These are phyloP conservation scores for Penicillium sp. DNA, from an alignment of 2,329 filamentous ascomycete genomes.

Conservation along the genomic window DNA sequence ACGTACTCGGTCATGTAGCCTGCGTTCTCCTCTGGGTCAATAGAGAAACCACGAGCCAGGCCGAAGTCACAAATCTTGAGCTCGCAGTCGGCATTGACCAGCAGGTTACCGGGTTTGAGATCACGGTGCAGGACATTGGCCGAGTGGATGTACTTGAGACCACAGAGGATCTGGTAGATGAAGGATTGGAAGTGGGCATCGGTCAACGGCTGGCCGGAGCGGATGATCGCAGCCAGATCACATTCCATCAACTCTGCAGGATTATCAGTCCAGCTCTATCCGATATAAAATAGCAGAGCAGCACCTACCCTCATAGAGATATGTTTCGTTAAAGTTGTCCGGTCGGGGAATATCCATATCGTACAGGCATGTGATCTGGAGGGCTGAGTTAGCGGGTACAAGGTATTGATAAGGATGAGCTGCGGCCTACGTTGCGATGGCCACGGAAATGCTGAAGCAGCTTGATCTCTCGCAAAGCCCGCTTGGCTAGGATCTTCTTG, in stretches of 20 bases:
- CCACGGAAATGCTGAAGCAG: slow-evolving; percentile 95
- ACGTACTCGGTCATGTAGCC: slow-evolving; percentile 99
- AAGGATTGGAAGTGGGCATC: slow-evolving; percentile 99
- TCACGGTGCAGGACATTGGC: slow-evolving; percentile 97
- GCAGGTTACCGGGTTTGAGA: slow-evolving; percentile 91
- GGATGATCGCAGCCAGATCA: slow-evolving; percentile 95
- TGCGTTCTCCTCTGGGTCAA: slow-evolving; percentile 96
- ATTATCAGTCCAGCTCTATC: slow-evolving; percentile 11
- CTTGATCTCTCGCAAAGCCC: slow-evolving; percentile 96
- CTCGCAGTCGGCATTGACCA: slow-evolving; percentile 98
- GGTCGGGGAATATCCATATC: slow-evolving; percentile 99
- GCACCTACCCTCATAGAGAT: slow-evolving; percentile 87
- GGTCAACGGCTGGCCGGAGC: slow-evolving; percentile 93
- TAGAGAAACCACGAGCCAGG: slow-evolving; percentile 90
- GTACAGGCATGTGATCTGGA: slow-evolving; percentile 94
- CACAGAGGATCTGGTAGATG: slow-evolving; percentile 99
- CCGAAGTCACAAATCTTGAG: slow-evolving; percentile 99
- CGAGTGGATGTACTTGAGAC: slow-evolving; percentile 98
- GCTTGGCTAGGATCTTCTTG: slow-evolving; percentile 99
- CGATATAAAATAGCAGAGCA: neutral
- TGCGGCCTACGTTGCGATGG: slow-evolving; percentile 70
- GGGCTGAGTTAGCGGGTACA: slow-evolving; percentile 38
- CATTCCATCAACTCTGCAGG: slow-evolving; percentile 93
- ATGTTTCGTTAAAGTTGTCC: slow-evolving; percentile 98
- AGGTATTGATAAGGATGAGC: slow-evolving; percentile 3